Conservation (phyloP, 345 rosid species). For the Gossypium arboreum region DNA sequence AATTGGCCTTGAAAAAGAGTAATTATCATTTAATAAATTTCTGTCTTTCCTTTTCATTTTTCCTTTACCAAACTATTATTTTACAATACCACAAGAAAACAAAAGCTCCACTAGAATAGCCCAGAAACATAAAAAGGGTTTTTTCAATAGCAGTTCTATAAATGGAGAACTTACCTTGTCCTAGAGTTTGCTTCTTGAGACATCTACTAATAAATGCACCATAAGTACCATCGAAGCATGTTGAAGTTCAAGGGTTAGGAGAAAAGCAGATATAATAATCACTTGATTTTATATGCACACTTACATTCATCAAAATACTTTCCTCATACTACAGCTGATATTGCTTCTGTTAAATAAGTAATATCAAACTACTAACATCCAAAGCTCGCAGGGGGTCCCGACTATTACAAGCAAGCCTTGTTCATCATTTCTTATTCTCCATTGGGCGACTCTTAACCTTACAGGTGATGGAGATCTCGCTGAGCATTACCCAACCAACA, state of each 20-base stretch:
- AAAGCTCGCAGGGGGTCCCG: slow-evolving; percentile 11
- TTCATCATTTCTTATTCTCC: slow-evolving; percentile 14
- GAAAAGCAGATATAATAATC: slow-evolving; percentile 8
- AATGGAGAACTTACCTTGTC: background rate
- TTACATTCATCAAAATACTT: slow-evolving; percentile 28
- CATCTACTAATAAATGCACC: background rate
- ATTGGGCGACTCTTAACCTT: slow-evolving; percentile 10
- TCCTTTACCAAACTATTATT: too few relatives aligned
- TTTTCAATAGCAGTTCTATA: background rate
- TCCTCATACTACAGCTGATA: slow-evolving; percentile 9
- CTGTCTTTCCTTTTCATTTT: too few relatives aligned
- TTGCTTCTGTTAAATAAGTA: slow-evolving; percentile 21
- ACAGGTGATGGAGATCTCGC: background rate
- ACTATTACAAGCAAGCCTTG: slow-evolving; percentile 10
- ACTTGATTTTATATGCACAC: slow-evolving; percentile 32
- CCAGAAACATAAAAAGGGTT: too few relatives aligned
- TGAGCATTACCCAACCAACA: slow-evolving; percentile 10
- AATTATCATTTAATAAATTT: too few relatives aligned
- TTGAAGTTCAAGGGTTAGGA: background rate
- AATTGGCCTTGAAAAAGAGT: too few relatives aligned
- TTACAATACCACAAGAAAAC: too few relatives aligned
- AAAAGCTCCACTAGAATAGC: too few relatives aligned
- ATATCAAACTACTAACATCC: slow-evolving; percentile 19
- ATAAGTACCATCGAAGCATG: background rate
- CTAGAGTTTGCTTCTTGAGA: background rate